A percentile compares a stretch with the other conserved stretches of the same genome.
phyloP scores from a whole-genome alignment of 108 stramenopile species.

The Epithemia pelagica region DNA sequence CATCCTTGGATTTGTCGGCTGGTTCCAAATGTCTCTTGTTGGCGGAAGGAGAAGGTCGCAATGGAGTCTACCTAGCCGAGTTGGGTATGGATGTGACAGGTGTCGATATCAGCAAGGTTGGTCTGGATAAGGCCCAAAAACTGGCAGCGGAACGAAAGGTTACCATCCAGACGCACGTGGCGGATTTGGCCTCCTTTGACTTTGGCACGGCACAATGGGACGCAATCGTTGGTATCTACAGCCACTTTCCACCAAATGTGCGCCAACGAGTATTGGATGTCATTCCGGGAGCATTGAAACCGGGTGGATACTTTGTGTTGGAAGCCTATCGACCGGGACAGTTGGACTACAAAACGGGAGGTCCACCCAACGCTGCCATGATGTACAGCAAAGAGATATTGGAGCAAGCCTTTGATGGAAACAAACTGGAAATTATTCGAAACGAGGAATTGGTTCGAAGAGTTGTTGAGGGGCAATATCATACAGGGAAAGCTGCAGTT shows the following conservation, averaged over 20 bases:
- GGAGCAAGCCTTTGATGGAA: conserved; percentile 18
- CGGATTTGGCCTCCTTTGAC: conserved; percentile 36
- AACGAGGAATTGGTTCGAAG: conserved; percentile 37
- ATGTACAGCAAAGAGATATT: conserved; percentile 20
- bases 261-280: conserved; percentile 22
- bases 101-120: conserved; percentile 34
- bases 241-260: conserved; percentile 38
- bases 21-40: conserved; percentile 22
- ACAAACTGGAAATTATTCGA: conserved; percentile 28
- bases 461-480: conserved; percentile 40
- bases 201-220: conserved; percentile 38
- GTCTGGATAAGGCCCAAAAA: conserved; percentile 34
- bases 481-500: conserved; percentile 36
- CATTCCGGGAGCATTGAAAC: conserved; percentile 29
- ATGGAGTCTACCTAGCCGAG: conserved; percentile 36
- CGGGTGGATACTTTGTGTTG: conserved; percentile 32
- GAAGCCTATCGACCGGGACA: conserved; percentile 47
- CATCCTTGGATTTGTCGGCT: conserved; percentile 9
- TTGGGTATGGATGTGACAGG: conserved; percentile 31
- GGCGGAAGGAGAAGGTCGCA: conserved; percentile 53
- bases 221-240: conserved; percentile 45
- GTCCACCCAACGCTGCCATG: conserved; percentile 30
- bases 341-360: conserved; percentile 46
- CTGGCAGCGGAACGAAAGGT: conserved; percentile 27
- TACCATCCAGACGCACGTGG: conserved; percentile 20